These are phyloP conservation scores for Aureobasidium subglaciale DNA, from an alignment of 2,329 filamentous ascomycete species.

Conservation along the genomic window DNA sequence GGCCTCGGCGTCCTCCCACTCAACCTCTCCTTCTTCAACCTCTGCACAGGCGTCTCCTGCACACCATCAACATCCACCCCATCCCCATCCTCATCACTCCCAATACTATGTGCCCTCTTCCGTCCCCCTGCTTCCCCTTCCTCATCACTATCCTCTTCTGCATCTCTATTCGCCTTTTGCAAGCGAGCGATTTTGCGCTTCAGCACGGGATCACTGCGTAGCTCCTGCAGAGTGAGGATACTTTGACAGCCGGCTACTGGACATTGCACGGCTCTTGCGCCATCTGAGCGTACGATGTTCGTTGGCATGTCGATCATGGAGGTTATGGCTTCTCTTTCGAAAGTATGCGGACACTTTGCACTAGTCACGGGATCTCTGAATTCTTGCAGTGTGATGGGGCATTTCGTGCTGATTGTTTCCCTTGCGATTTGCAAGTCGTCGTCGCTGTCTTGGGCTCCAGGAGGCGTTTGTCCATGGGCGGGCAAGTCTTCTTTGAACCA, in stretches of 20 bases:
- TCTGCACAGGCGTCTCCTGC: constrained; percentile 14
- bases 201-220: constrained; percentile 51
- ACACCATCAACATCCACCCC: constrained; percentile 22
- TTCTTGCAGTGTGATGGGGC: constrained; percentile 58
- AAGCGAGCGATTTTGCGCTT: constrained; percentile 53
- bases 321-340: constrained; percentile 58
- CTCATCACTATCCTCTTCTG: constrained; percentile 39
- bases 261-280: constrained; percentile 44
- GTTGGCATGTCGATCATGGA: constrained; percentile 39
- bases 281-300: constrained; percentile 8
- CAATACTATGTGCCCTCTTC: constrained; percentile 23
- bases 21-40: constrained; percentile 13
- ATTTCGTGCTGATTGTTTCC: constrained; percentile 59
- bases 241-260: constrained; percentile 58
- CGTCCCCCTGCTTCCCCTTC: too few species aligned
- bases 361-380: constrained; percentile 63
- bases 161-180: constrained; percentile 37
- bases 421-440: constrained; percentile 63
- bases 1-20: constrained; percentile 6
- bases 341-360: constrained; percentile 62
- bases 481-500: constrained; percentile 54
- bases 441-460: constrained; percentile 41
- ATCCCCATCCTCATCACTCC: constrained; percentile 21
- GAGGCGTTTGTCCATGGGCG: constrained; percentile 34
- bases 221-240: constrained; percentile 45